Conservation (phyloP, 306 rosid species). For the Cucurbita ficifolia region DNA sequence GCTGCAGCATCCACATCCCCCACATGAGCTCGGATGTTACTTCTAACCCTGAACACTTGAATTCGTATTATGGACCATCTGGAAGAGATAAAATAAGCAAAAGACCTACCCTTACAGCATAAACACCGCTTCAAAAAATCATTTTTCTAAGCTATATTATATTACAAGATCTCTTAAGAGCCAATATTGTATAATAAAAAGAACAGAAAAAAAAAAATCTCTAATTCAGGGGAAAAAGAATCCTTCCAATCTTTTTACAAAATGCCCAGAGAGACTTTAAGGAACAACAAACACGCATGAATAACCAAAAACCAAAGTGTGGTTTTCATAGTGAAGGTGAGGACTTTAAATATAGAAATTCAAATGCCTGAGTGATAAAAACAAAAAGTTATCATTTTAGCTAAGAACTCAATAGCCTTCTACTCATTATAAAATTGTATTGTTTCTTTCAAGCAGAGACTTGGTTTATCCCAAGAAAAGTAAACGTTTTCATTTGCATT, state of each 20-base stretch:
- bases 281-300: neutral
- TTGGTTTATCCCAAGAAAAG: neutral
- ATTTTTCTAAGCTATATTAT: neutral
- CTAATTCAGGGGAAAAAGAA: neutral
- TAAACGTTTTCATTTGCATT: neutral
- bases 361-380: neutral
- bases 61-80: neutral
- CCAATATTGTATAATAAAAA: neutral
- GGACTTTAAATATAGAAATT: neutral
- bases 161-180: neutral
- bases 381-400: neutral
- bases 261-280: neutral
- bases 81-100: neutral
- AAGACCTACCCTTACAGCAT: neutral
- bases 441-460: neutral
- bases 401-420: neutral
- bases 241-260: neutral
- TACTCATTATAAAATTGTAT: no score
- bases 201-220: neutral
- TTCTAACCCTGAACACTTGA: constrained; percentile 59
- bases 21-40: constrained; percentile 44
- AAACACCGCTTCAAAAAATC: neutral
- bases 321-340: neutral
- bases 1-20: constrained; percentile 98
- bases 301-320: neutral